Conservation (phyloP, 2,329 filamentous ascomycete genomes). For the Plectosphaerella sp. region DNA sequence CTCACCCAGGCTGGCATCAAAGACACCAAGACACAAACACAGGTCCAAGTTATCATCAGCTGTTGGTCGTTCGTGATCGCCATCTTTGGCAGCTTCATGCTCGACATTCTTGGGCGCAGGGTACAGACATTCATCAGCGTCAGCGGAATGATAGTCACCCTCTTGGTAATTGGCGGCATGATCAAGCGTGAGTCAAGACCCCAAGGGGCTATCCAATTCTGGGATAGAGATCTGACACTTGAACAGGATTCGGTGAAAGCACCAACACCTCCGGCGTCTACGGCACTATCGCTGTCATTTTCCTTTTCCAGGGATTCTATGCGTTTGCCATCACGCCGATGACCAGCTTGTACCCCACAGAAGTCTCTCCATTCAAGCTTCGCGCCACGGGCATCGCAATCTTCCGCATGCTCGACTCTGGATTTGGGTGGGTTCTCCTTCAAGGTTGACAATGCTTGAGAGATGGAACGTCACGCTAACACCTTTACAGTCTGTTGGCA, state of each 20-base stretch:
- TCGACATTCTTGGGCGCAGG: constrained; percentile 25
- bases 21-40: constrained; percentile 16
- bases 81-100: constrained; percentile 24
- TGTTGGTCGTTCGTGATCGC: constrained; percentile 28
- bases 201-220: neutral
- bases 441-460: neutral
- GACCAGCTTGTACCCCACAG: constrained; percentile 25
- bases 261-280: constrained; percentile 33
- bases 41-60: constrained; percentile 28
- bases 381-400: constrained; percentile 24
- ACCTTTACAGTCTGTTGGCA: constrained; percentile 12
- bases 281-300: constrained; percentile 28
- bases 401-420: constrained; percentile 20
- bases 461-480: neutral
- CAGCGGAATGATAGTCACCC: constrained; percentile 15
- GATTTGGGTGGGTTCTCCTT: constrained; percentile 19
- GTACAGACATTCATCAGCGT: constrained; percentile 20
- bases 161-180: constrained; percentile 18
- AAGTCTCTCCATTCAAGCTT: constrained; percentile 24
- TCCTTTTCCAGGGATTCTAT: constrained; percentile 27
- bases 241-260: constrained; percentile 24
- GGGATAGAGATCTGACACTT: neutral
- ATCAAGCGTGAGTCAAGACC: constrained; percentile 15
- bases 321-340: constrained; percentile 27
- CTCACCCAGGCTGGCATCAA: constrained; percentile 23